Percentiles rank a stretch among this genome's conserved stretches.
Conservation (phyloP, 1,139 yeast genomes). For the Hemisphaericaspora lyxosophila region DNA sequence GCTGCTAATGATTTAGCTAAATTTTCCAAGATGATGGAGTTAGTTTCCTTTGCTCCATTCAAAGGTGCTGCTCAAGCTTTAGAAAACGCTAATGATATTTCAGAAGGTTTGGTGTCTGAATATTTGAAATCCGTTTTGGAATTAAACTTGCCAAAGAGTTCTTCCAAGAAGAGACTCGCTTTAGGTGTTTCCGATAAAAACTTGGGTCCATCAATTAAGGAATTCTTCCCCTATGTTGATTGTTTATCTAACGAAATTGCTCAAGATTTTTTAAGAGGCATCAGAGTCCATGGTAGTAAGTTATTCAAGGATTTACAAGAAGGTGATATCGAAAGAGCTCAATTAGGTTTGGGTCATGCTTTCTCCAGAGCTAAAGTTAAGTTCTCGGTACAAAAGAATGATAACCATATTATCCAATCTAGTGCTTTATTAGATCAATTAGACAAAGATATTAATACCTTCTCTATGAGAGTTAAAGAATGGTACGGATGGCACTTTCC, state of each 20-base stretch:
- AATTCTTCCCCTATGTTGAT: constrained; percentile 81
- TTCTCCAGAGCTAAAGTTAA: constrained; percentile 98
- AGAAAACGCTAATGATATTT: constrained; percentile 95
- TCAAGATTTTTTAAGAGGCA: constrained; percentile 93
- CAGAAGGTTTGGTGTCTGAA: constrained; percentile 95
- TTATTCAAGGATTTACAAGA: constrained; percentile 87
- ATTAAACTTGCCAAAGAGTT: constrained; percentile 85
- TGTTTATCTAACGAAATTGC: constrained; percentile 88
- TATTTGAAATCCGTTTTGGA: constrained; percentile 87
- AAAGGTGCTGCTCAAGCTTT: constrained; percentile 99
- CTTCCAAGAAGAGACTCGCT: constrained; percentile 61
- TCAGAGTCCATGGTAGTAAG: constrained; percentile 87
- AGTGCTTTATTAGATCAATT: constrained; percentile 95
- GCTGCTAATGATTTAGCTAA: constrained; percentile 83
- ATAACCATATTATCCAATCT: constrained; percentile 97
- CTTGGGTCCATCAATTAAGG: constrained; percentile 96
- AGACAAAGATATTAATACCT: constrained; percentile 96
- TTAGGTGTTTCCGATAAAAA: constrained; percentile 94
- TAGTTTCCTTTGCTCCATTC: constrained; percentile 96
- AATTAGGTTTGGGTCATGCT: constrained; percentile 98
- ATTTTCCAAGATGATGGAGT: constrained; percentile 90
- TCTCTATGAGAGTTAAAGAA: constrained; percentile 97
- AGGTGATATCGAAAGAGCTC: constrained; percentile 97
- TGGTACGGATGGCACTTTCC: constrained; percentile 99
- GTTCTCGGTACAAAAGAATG: constrained; percentile 97